Base-by-base conservation (phyloP, 148 eudicot species). In the Hydrangea macrophylla region DNA sequence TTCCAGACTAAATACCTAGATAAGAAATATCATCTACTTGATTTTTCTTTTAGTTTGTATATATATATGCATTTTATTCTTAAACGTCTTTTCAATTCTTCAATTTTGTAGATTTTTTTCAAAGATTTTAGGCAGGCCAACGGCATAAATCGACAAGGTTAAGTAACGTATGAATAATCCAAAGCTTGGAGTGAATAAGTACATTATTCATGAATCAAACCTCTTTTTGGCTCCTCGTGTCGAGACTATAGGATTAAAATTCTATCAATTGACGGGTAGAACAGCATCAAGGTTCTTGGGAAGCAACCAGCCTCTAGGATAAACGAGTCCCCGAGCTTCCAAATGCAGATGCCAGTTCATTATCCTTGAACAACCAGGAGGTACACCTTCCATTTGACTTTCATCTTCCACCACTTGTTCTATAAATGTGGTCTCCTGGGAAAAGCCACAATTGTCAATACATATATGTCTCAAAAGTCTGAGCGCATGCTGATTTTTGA, bases 261-360 rank as follows among this genome's bases (percentile, higher is more conserved):
- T 60, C 42, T 62, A 74, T 88, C 73, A 83, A 65, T 80, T 55
- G 50, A 76, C 59, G 23, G 85, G 72, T 37, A 79, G 60, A 68
- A 73, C 72, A 39, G 68, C 82, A 60, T 82, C 87, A 44, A 88
- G 89, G 76, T 90, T 90, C 75, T 74, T 85, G 70, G 78, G 81
- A 72, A 90, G 83, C 68, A 79, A 40, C 98, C 98, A 94, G 40
- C 92, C 96, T 59, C 75, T 70, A 30, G 98, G 98, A 78, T 94
- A 90, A 37, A 28, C 76, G 70, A 81, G 85, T 44, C 69, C 75
- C 7, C 44, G 75, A 64, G 91, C 83, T 80, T 94, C 92, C 85
- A 90, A 68, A 70, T 94, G 98, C 58, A 94, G 90, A 80, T 94
- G 97, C 98, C 98, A 94, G 70, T 88, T 94, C 92, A 90, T 83